A percentile compares a stretch with the other conserved stretches of the same genome.
Conservation (phyloP, 257 asterid species). For the Scutellaria minor region DNA sequence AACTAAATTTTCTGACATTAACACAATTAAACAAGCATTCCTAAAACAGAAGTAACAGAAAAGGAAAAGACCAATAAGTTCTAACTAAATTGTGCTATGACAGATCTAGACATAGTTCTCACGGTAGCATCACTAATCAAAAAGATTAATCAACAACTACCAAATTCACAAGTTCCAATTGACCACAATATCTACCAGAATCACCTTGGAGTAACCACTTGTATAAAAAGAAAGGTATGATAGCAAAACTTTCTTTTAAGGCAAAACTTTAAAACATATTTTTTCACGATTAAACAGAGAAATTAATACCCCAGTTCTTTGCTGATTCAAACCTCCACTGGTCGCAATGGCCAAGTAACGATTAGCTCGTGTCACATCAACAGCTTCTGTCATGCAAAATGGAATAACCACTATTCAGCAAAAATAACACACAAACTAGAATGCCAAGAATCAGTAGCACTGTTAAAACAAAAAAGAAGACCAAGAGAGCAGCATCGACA, state of each 20-base stretch:
- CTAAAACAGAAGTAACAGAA: conserved; percentile 3
- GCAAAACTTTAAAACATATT: conserved; percentile 20
- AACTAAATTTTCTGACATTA: background rate
- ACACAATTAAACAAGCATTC: background rate
- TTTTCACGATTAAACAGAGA: background rate
- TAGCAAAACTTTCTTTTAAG: conserved; percentile 10
- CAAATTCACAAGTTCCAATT: conserved; percentile 4
- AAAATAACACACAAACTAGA: background rate
- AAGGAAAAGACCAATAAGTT: conserved; percentile 12
- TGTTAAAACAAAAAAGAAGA: conserved; percentile 20
- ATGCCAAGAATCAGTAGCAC: conserved; percentile 24
- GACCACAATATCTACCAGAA: background rate
- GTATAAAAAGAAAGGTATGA: conserved; percentile 5
- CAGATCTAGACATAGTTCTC: conserved; percentile 14
- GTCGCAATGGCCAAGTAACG: conserved; percentile 87
- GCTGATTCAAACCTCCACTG: conserved; percentile 99
- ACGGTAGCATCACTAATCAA: background rate
- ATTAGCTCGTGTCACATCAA: conserved; percentile 55
- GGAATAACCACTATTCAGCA: conserved; percentile 24
- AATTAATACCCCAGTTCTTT: conserved; percentile 91
- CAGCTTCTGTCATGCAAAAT: conserved; percentile 62
- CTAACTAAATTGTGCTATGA: background rate
- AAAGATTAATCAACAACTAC: conserved; percentile 5
- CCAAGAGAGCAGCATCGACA: background rate
- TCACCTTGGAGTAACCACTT: background rate